Evolutionary conservation across 2,329 filamentous ascomycete species (phyloP).

Genomic region (Botryotinia narcissicola): DNA sequence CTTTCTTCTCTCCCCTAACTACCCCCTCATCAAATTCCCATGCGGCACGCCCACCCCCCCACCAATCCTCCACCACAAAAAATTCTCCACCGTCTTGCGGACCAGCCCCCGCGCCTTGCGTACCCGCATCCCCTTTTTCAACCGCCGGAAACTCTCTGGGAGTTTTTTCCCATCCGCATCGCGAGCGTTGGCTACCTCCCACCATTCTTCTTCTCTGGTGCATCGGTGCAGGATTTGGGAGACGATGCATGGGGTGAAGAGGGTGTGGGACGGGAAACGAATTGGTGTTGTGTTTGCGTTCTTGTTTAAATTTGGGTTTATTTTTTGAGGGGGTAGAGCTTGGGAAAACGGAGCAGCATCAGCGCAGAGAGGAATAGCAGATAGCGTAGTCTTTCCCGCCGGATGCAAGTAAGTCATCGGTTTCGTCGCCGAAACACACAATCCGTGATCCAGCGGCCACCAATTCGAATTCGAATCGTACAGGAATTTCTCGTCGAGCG

Average conservation of each 20-base stretch:
- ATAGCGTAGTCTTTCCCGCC: accelerated
- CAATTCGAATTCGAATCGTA: not conserved
- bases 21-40: not conserved
- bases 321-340: not conserved
- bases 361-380: not conserved
- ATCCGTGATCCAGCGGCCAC: not conserved
- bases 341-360: not conserved
- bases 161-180: not conserved
- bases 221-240: conserved; percentile 65
- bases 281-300: conserved; percentile 15
- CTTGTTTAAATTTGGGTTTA: not conserved
- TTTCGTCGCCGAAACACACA: not conserved
- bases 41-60: not conserved
- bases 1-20: not conserved
- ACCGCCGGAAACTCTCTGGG: not conserved
- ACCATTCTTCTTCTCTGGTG: not conserved
- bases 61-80: conserved; percentile 8
- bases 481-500: not conserved
- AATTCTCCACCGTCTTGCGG: conserved; percentile 11
- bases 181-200: not conserved
- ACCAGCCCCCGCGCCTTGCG: not conserved
- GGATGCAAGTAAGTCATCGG: not conserved
- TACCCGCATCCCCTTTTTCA: not conserved
- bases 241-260: conserved; percentile 70
- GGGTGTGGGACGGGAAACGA: conserved; percentile 54